Evolutionary conservation across 495 filamentous ascomycete species (phyloP), one percentile per base, ranked within the genome.

Genomic region (Penicillium desertorum): DNA sequence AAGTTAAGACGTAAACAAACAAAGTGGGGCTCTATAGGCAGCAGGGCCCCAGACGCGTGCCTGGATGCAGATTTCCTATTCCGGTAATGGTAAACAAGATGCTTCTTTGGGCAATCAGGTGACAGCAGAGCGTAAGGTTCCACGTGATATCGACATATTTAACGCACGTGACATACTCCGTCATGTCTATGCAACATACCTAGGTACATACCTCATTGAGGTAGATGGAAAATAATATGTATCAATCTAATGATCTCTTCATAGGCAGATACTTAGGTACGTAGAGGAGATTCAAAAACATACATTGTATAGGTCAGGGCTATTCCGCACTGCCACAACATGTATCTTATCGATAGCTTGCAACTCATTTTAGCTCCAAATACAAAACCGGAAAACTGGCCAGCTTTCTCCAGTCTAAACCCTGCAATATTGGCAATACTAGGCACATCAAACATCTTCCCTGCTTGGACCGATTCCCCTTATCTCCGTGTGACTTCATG

Each of bases 1-100:
- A 68, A 61, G n/a, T 27, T 27, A 25, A 10, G 6, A 11, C 48
- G 61, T 67, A 69, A 69, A 67, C 62, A 69, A 67, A 69, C 66
- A 37, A 46, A 59, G 37, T 66, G 66, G 63, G 66, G 54, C 61
- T 30, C 36, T 49, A 54, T 29, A 66, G 61, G 60, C 60, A 64
- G 48, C 60, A 63, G 54, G 48, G 54, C 37, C 57, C 30, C 53
- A 49, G 58, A 34, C 57, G 61, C 63, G 66, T 60, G 54, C 44
- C 45, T 43, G 41, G 29, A 20, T 45, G 37, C 11, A 45, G 45
- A 12, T 54, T 62, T 44, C 62, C 60, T 54, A 57, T 51, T 64
- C 49, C 51, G 63, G 57, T n/a, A 25, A 56, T 43, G 4, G 57
- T 68, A 66, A 69, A 69, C 66, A 69, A 57, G 20, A 41, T 66